A percentile compares a stretch with the other conserved stretches of the same genome.
phyloP scores from a whole-genome alignment of 2,329 filamentous ascomycete genomes.

The Trichophyton simii region DNA sequence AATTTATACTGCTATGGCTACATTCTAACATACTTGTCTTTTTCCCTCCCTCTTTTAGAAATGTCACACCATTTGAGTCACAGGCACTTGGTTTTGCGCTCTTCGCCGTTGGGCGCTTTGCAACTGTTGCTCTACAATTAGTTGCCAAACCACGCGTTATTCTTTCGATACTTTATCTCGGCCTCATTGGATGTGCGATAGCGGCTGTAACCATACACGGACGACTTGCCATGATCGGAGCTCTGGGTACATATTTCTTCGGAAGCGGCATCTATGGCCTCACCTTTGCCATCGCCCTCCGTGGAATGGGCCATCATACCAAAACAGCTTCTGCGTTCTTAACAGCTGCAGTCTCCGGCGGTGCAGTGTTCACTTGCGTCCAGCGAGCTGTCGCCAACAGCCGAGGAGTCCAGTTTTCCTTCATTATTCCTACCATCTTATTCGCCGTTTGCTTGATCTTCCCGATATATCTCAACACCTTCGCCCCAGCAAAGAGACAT shows the following conservation, averaged over 20 bases:
- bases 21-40: constrained; percentile 8
- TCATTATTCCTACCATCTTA: constrained; percentile 41
- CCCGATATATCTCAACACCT: constrained; percentile 41
- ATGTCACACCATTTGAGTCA: constrained; percentile 27
- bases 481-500: constrained; percentile 37
- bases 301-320: constrained; percentile 46
- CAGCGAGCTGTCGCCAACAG: constrained; percentile 35
- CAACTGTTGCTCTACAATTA: constrained; percentile 41
- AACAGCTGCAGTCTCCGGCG: constrained; percentile 43
- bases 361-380: constrained; percentile 44
- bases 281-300: constrained; percentile 46
- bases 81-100: constrained; percentile 44
- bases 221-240: constrained; percentile 34
- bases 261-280: constrained; percentile 49
- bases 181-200: constrained; percentile 40
- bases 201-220: constrained; percentile 41
- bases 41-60: constrained; percentile 12
- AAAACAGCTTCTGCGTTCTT: constrained; percentile 44
- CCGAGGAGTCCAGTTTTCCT: constrained; percentile 36
- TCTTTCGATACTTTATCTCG: constrained; percentile 42
- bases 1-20: neutral
- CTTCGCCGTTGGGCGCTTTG: constrained; percentile 47
- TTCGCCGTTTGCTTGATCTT: constrained; percentile 42
- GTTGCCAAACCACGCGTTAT: constrained; percentile 47
- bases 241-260: constrained; percentile 45